A percentile compares a stretch with the other conserved stretches of the same genome.
Evolutionary conservation across 495 filamentous ascomycete species (phyloP).

Genomic region (Talaromyces ruber): DNA sequence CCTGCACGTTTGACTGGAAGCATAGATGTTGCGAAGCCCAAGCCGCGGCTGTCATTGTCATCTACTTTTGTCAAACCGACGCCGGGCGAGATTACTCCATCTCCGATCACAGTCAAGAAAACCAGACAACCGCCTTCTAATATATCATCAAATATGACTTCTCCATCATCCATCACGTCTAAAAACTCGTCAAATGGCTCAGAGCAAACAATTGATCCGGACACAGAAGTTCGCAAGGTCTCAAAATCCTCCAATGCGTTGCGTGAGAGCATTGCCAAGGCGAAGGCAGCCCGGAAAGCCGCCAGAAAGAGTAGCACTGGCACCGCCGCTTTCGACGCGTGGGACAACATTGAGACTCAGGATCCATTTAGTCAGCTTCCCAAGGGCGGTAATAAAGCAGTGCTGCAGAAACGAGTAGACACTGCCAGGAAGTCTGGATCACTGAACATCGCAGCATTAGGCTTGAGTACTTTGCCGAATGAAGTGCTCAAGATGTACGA

Average conservation of each 20-base stretch:
- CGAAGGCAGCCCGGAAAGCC: conserved; percentile 73
- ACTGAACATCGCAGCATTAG: conserved; percentile 84
- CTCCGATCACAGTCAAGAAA: conserved; percentile 42
- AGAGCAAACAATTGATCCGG: conserved; percentile 14
- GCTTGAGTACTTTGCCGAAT: conserved; percentile 66
- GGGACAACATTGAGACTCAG: conserved; percentile 37
- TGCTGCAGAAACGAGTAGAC: conserved; percentile 68
- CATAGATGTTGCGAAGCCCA: conserved; percentile 43
- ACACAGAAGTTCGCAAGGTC: conserved; percentile 28
- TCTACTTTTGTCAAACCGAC: conserved; percentile 47
- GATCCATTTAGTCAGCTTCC: conserved; percentile 64
- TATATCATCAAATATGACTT: conserved; percentile 15
- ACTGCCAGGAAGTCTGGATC: conserved; percentile 70
- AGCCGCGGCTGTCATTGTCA: conserved; percentile 46
- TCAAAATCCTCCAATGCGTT: conserved; percentile 73
- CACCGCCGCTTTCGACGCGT: conserved; percentile 19
- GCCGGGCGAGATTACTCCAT: conserved; percentile 28
- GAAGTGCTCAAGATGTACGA: conserved; percentile 90
- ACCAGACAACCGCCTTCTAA: conserved; percentile 26
- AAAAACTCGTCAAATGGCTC: conserved; percentile 21
- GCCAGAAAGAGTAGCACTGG: conserved; percentile 32
- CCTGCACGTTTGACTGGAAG: conserved; percentile 31
- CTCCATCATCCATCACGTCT: conserved; percentile 24
- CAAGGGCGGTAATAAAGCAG: conserved; percentile 49
- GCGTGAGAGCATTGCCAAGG: conserved; percentile 86